Evolutionary conservation across 2,329 filamentous ascomycete genomes (phyloP), one percentile per base, ranked within the genome.

Genomic region (Epichloe uncinata): DNA sequence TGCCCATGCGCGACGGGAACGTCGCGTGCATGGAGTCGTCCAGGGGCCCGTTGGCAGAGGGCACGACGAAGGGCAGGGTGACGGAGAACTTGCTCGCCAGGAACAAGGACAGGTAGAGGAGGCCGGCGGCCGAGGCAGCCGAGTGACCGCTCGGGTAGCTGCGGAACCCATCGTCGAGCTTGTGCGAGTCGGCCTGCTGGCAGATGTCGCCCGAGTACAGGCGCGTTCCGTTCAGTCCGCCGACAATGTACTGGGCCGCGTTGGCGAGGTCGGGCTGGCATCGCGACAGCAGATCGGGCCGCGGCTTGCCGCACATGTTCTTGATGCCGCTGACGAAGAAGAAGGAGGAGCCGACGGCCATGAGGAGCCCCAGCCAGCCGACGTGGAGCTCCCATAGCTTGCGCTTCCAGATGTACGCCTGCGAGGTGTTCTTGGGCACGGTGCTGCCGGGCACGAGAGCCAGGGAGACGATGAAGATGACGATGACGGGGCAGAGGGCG

Each of bases 371-470:
- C 59, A 95, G 79, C 80, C 84, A 87, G 52, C 87, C 89, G 2
- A 81, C 81, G 62, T 96, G 88, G 64, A 87, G 81, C 65, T 96
- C 90, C 89, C 91, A 96, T 1, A 95, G 65, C 68, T 93, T 95
- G 56, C 87, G 78, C 62, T 78, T 79, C 82, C 87, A 89, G 42
- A 90, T 73, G 49, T 87, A 67, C 4, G 74, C 66, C 55, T 74
- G 75, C 2, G 85, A 80, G 0, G 83, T 82, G 18, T 75, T 73
- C 41, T 72, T 72, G 15, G 78, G 75, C 1, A 84, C 81, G 1
- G 81, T 82, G 5, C 78, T 75, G 3, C 85, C 87, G 1, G 88
- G 88, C 1, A 93, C 80, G 56, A 91, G 73, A 53, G 81, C 55
- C 34, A 94, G 66, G 40, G 79, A 79, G 51, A 91, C 75, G 48